These are phyloP conservation scores for Zanthoxylum bungeanum DNA, from an alignment of 345 rosid species.

Conservation along the genomic window DNA sequence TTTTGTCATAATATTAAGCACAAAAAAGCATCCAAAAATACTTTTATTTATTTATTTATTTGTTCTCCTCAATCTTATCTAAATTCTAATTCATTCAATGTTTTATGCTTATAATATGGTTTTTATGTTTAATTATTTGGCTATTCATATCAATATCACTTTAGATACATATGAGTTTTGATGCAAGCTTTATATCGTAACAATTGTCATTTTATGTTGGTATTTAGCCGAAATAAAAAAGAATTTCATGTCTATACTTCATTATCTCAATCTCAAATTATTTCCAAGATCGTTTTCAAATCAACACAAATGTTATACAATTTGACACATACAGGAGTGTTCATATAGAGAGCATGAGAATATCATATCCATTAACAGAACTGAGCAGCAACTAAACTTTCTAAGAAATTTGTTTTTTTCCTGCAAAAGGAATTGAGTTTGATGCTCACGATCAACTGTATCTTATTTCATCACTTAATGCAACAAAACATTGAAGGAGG, in stretches of 20 bases:
- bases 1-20: too few species aligned
- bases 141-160: too few species aligned
- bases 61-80: too few species aligned
- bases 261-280: neutral
- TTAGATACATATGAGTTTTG: too few species aligned
- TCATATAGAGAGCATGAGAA: neutral
- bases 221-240: neutral
- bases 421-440: neutral
- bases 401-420: neutral
- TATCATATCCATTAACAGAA: neutral
- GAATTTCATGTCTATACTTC: neutral
- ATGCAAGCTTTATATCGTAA: too few species aligned
- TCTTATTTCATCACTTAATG: slow-evolving; percentile 23
- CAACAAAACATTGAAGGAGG: slow-evolving; percentile 4
- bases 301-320: neutral
- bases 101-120: too few species aligned
- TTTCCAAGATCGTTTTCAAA: neutral
- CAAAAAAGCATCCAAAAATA: too few species aligned
- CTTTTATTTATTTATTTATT: too few species aligned
- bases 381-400: too few species aligned
- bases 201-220: neutral
- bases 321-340: neutral
- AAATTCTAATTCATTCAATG: too few species aligned
- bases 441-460: slow-evolving; percentile 5
- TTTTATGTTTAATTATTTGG: too few species aligned